phyloP scores from a whole-genome alignment of 2,329 filamentous ascomycete species.

The Dendryphion nanum region DNA sequence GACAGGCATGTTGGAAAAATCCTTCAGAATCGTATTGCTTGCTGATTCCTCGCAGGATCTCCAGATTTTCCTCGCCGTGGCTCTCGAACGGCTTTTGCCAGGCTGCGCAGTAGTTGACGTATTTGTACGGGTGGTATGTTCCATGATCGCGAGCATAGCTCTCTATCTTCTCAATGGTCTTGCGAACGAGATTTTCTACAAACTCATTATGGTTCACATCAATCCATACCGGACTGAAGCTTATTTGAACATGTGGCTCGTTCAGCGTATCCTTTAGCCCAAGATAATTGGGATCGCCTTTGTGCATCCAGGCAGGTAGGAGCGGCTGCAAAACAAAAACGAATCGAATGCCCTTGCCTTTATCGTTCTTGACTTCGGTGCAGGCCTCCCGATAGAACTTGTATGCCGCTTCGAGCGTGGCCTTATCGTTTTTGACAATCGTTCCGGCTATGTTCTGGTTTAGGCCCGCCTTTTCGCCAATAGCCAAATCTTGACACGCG shows the following conservation, averaged over 20 bases:
- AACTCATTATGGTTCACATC: conserved; percentile 25
- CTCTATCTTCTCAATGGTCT: conserved; percentile 34
- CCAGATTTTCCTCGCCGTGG: conserved; percentile 28
- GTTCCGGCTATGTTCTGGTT: conserved; percentile 27
- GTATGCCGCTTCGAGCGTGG: conserved; percentile 23
- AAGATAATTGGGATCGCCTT: conserved; percentile 5
- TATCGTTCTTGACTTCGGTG: conserved; percentile 11
- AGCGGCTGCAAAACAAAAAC: conserved; percentile 33
- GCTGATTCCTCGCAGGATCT: conserved; percentile 25
- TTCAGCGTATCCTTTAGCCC: conserved; percentile 11
- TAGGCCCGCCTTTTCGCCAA: conserved; percentile 25
- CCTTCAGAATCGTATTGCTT: conserved; percentile 30
- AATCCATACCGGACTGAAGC: conserved; percentile 36
- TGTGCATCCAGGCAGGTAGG: conserved; percentile 7
- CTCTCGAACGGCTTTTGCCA: conserved; percentile 39
- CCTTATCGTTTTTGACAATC: conserved; percentile 29
- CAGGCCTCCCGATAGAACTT: conserved; percentile 19
- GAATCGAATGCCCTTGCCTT: conserved; percentile 23
- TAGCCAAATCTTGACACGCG: conserved; percentile 29
- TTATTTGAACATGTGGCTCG: conserved; percentile 32
- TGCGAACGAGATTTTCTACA: conserved; percentile 21
- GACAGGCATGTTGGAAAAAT: conserved; percentile 28
- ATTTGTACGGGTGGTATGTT: conserved; percentile 20
- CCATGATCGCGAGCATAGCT: conserved; percentile 16
- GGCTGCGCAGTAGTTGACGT: conserved; percentile 37